Conservation (phyloP, 768 basidiomycete genomes). For the Mycena floridula region DNA sequence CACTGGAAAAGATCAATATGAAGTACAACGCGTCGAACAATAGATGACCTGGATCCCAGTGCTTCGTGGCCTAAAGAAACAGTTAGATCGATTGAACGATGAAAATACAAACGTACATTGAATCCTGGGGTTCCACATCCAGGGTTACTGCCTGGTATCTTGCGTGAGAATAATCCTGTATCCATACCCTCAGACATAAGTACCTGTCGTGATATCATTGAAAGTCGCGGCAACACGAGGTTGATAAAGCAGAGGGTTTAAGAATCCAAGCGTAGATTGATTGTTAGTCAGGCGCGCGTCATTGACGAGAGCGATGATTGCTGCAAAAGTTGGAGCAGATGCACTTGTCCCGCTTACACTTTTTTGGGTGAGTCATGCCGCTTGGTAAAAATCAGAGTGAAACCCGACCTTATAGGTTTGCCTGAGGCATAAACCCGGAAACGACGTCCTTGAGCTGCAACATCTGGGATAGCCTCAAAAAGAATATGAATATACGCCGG, state of each 20-base stretch:
- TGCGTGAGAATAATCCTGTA: not conserved
- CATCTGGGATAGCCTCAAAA: constrained; percentile 66
- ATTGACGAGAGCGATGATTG: constrained; percentile 58
- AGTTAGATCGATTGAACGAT: not conserved
- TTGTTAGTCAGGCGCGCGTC: constrained; percentile 46
- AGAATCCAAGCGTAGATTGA: constrained; percentile 48
- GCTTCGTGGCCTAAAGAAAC: constrained; percentile 31
- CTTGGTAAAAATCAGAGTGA: too few relatives aligned
- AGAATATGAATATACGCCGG: too few relatives aligned
- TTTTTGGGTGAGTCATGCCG: too few relatives aligned
- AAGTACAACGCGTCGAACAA: not conserved
- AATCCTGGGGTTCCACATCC: constrained; percentile 62
- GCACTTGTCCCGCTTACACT: constrained; percentile 78
- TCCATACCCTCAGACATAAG: too few relatives aligned
- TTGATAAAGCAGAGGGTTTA: constrained; percentile 60
- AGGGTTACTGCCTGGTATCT: not conserved
- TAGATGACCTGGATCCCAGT: constrained; percentile 47
- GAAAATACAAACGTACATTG: constrained; percentile 37
- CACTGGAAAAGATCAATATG: constrained; percentile 4
- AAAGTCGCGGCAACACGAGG: constrained; percentile 27
- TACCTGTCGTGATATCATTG: constrained; percentile 55
- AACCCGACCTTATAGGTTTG: too few relatives aligned
- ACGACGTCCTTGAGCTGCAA: constrained; percentile 48
- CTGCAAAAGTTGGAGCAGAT: constrained; percentile 57
- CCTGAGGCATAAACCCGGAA: constrained; percentile 46